Base-by-base conservation (phyloP, 83 land plant species). In the Isoetes engelmannii region DNA sequence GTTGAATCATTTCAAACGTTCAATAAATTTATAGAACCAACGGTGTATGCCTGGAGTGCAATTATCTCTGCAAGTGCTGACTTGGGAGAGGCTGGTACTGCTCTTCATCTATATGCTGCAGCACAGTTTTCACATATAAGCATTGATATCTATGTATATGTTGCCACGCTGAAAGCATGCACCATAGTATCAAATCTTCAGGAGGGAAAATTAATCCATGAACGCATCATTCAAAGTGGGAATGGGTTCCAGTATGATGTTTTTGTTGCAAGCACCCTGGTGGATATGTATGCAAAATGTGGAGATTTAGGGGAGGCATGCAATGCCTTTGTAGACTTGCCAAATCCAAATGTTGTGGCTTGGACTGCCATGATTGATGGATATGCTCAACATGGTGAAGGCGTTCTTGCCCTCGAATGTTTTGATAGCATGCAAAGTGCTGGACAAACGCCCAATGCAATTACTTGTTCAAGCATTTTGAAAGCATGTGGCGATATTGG, bases 331-430 rank as follows among this genome's bases (percentile, higher is more conserved):
- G 28, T 47, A 37, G 20, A 4, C 46, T 12, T 5, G 7, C 49
- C 49, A 4, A 43, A 44, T 4, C n/a, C n/a, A 19, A 15, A 13
- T 65, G 49, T 45, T 4, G 68, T 5, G 8, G 12, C 48, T 4
- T 65, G 68, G 68, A 65, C 46, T 65, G 48, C 50, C 4, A 7
- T 65, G 68, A 65, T 65, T 4, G 68, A 19, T 18, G 68, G 68
- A 4, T 65, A 44, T 47, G 48, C 13, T 6, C 8, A 45, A 8
- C 15, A 65, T 45, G 68, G 68, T 4, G 4, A 45, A 7, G 68
- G 10, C 4, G 51, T 4, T n/a, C 15, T 4, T 12, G 68, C 50
- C 28, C 68, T 65, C 4, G 4, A 47, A 7, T 5, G 46, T 10
- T 65, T 65, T 65, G 7, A n/a, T 7, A 5, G 5, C 13, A 43